Evolutionary conservation across 2,329 filamentous ascomycete species (phyloP).

Genomic region (Ascochyta rabiei): DNA sequence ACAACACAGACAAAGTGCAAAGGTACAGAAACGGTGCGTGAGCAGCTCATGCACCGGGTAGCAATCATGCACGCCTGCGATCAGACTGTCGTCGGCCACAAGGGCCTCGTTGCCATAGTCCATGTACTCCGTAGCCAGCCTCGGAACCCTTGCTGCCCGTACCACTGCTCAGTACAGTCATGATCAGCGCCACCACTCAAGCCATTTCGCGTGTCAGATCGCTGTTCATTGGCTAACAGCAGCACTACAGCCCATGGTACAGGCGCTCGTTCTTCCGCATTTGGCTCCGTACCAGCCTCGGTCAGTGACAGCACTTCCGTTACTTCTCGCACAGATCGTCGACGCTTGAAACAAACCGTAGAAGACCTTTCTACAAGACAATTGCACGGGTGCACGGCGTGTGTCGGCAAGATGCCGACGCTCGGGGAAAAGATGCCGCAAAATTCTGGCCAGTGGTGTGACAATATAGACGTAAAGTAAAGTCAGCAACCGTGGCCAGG

Average conservation of each 20-base stretch:
- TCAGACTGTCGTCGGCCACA: not conserved
- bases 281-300: slow-evolving; percentile 10
- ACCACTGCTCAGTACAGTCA: not conserved
- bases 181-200: slow-evolving; percentile 8
- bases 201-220: slow-evolving; percentile 1
- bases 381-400: not conserved
- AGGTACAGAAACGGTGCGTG: not conserved
- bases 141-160: slow-evolving; percentile 1
- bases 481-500: slow-evolving; percentile 14
- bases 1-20: not conserved
- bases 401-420: slow-evolving; percentile 16
- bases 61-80: not conserved
- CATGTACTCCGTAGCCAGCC: not conserved
- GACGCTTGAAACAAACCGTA: not conserved
- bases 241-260: not conserved
- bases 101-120: slow-evolving; percentile 6
- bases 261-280: slow-evolving; percentile 15
- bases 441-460: slow-evolving; percentile 10
- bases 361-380: not conserved
- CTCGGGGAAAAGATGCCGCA: slow-evolving; percentile 7
- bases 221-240: not conserved
- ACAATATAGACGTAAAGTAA: slow-evolving; percentile 5
- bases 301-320: not conserved
- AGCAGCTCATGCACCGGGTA: not conserved
- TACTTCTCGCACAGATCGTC: not conserved